phyloP scores from a whole-genome alignment of 257 asterid genomes.

The Ballota nigra region DNA sequence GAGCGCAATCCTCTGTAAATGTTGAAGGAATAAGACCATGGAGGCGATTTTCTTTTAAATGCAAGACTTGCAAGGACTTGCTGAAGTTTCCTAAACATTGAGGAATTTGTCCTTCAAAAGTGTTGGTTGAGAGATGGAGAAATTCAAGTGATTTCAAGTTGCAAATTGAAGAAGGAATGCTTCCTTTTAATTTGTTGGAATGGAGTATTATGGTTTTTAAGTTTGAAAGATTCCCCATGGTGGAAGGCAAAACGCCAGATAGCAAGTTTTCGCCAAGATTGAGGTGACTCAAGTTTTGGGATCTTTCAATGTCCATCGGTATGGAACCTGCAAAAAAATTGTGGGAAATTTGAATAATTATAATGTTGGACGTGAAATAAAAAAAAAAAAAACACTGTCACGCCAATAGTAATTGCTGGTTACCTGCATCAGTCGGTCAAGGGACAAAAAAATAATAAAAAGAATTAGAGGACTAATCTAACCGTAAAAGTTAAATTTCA shows the following conservation, averaged over 20 bases:
- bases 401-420: too few species aligned
- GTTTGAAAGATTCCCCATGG: background rate
- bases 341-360: background rate
- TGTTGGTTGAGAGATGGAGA: background rate
- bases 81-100: too few species aligned
- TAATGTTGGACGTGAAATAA: background rate
- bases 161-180: background rate
- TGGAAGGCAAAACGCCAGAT: background rate
- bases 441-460: too few species aligned
- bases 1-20: background rate
- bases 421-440: too few species aligned
- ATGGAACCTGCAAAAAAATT: background rate
- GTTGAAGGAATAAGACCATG: background rate
- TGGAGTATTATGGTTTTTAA: background rate
- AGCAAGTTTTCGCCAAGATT: background rate
- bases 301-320: background rate
- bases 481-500: too few species aligned
- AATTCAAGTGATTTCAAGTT: background rate
- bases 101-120: too few species aligned
- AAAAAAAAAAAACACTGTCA: too few species aligned
- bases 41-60: too few species aligned
- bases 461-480: too few species aligned
- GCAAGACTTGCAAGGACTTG: too few species aligned
- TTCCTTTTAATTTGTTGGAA: background rate
- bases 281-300: background rate